Evolutionary conservation across 1,284 basidiomycete genomes (phyloP).

Genomic region (Pascua guehoae): DNA sequence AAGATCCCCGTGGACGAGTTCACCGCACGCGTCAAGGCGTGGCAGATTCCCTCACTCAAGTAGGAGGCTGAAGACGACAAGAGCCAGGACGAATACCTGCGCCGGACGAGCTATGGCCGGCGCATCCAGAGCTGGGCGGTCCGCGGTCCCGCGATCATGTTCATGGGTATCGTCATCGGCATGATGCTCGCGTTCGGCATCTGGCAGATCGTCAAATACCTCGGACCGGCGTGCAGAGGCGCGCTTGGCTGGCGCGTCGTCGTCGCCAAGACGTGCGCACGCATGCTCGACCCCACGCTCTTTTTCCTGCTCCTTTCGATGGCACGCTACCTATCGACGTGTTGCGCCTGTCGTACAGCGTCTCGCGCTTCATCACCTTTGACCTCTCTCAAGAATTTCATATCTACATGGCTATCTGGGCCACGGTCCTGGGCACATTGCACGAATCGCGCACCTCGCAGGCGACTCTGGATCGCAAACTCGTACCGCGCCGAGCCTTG

Average conservation of each 20-base stretch:
- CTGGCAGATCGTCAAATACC: constrained; percentile 33
- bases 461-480: constrained; percentile 25
- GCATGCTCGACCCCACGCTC: constrained; percentile 26
- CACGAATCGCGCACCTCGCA: constrained; percentile 28
- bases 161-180: constrained; percentile 23
- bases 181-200: constrained; percentile 25
- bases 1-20: constrained; percentile 21
- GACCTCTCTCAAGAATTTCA: constrained; percentile 32
- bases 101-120: constrained; percentile 6
- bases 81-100: constrained; percentile 24
- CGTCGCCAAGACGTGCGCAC: constrained; percentile 31
- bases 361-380: constrained; percentile 31
- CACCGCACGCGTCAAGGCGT: constrained; percentile 15
- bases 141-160: constrained; percentile 27
- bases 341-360: constrained; percentile 21
- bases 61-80: constrained; percentile 25
- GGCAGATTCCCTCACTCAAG: constrained; percentile 29
- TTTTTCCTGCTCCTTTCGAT: constrained; percentile 32
- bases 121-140: constrained; percentile 26
- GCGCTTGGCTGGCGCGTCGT: constrained; percentile 34
- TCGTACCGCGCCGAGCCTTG: constrained; percentile 17
- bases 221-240: constrained; percentile 19
- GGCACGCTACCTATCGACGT: constrained; percentile 29
- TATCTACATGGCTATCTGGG: constrained; percentile 25
- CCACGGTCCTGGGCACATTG: constrained; percentile 23